Conservation (phyloP, 306 rosid species). For the Ceratonia siliqua region DNA sequence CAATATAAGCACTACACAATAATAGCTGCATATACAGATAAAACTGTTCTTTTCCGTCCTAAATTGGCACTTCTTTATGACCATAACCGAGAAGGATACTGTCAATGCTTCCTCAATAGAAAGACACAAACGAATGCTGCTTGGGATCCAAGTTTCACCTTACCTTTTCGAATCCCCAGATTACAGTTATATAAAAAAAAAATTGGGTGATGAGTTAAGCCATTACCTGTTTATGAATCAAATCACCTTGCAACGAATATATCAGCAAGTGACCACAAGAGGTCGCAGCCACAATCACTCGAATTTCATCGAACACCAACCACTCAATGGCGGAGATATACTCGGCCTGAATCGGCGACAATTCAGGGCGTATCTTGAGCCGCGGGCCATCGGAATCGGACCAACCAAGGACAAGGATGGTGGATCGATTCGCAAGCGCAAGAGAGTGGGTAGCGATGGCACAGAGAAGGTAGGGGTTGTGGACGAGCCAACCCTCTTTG, state of each 20-base stretch:
- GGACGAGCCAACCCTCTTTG: slow-evolving; percentile 79
- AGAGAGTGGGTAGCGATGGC: slow-evolving; percentile 84
- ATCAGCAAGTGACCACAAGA: slow-evolving; percentile 73
- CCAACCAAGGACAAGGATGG: slow-evolving; percentile 74
- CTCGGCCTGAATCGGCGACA: slow-evolving; percentile 76
- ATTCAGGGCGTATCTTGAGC: slow-evolving; percentile 69
- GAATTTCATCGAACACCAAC: slow-evolving; percentile 75
- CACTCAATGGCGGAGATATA: slow-evolving; percentile 76
- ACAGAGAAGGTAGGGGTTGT: slow-evolving; percentile 67
- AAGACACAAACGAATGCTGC: background rate
- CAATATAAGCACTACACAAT: background rate
- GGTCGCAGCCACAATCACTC: slow-evolving; percentile 80
- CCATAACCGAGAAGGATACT: background rate
- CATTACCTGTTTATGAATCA: slow-evolving; percentile 84
- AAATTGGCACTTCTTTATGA: background rate
- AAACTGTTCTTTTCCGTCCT: background rate
- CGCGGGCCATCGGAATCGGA: slow-evolving; percentile 41
- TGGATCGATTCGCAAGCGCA: slow-evolving; percentile 70
- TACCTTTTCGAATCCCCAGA: slow-evolving; percentile 1
- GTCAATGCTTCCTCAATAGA: background rate
- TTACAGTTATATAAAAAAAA: background rate
- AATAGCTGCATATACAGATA: background rate
- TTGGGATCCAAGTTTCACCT: background rate
- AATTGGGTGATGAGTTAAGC: background rate
- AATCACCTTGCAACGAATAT: slow-evolving; percentile 65